These are phyloP conservation scores for Lactifluus echinatus DNA, from an alignment of 768 basidiomycete genomes.

Conservation along the genomic window DNA sequence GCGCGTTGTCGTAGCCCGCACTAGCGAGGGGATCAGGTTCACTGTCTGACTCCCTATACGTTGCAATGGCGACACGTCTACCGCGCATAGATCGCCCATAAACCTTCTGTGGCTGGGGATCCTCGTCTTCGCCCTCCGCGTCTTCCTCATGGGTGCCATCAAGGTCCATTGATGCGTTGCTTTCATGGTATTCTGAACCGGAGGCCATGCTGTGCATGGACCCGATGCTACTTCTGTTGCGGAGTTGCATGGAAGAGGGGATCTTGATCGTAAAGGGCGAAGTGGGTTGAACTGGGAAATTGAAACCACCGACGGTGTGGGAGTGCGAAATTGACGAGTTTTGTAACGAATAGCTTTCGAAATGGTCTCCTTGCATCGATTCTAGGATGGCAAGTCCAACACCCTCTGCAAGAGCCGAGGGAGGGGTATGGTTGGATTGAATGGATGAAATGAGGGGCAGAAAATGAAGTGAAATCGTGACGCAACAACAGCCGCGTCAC, in stretches of 20 bases:
- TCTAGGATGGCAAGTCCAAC: conserved; percentile 4
- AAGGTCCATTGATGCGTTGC: conserved; percentile 27
- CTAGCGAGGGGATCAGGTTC: conserved; percentile 18
- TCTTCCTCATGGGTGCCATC: conserved; percentile 24
- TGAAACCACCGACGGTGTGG: conserved; percentile 17
- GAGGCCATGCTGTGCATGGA: conserved; percentile 24
- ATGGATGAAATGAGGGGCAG: not conserved
- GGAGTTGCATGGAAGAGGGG: conserved; percentile 18
- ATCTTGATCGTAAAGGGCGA: conserved; percentile 17
- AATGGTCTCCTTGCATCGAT: conserved; percentile 16
- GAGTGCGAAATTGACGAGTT: conserved; percentile 2
- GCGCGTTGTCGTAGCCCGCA: conserved; percentile 6
- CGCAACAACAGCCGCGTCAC: conserved; percentile 12
- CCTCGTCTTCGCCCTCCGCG: conserved; percentile 21
- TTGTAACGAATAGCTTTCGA: conserved; percentile 9
- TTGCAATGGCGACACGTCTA: conserved; percentile 23
- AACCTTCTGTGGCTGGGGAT: conserved; percentile 8
- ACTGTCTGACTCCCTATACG: conserved; percentile 26
- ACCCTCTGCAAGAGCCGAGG: not conserved
- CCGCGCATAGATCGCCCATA: conserved; percentile 23
- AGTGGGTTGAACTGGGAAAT: conserved; percentile 14
- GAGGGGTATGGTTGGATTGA: not conserved
- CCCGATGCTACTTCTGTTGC: conserved; percentile 16
- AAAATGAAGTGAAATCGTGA: conserved; percentile 13
- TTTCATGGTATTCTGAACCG: conserved; percentile 30